Percentiles rank a stretch among this genome's conserved stretches.
These are phyloP conservation scores for Selaginella moellendorffii DNA, from an alignment of 75 land plant species.

Conservation along the genomic window DNA sequence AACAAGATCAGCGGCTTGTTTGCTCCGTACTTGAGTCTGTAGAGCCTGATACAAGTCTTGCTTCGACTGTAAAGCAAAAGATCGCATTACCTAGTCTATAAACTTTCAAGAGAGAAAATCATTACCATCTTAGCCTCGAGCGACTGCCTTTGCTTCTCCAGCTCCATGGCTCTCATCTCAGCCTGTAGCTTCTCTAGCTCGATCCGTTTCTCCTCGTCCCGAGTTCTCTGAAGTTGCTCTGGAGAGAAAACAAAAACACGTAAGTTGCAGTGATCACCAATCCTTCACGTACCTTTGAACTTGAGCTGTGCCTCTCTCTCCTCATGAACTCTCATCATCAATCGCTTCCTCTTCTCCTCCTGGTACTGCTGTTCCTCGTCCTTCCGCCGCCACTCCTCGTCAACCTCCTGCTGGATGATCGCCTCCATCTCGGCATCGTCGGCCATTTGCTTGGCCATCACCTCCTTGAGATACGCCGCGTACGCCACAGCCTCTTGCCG, in stretches of 20 bases:
- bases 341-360: slow-evolving; percentile 18
- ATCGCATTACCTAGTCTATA: neutral
- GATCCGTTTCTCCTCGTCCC: neutral
- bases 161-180: neutral
- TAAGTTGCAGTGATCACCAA: neutral
- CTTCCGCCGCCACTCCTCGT: slow-evolving; percentile 18
- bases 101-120: neutral
- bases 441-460: slow-evolving; percentile 15
- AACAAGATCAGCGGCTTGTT: slow-evolving; percentile 20
- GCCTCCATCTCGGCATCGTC: slow-evolving; percentile 22
- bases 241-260: no score
- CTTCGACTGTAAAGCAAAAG: slow-evolving; percentile 19
- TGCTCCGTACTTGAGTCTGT: slow-evolving; percentile 20
- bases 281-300: slow-evolving; percentile 13
- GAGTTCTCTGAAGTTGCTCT: neutral
- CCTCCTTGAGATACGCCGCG: slow-evolving; percentile 18
- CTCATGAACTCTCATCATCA: slow-evolving; percentile 20
- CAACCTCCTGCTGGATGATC: slow-evolving; percentile 19
- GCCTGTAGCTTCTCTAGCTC: neutral
- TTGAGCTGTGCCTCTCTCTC: slow-evolving; percentile 16
- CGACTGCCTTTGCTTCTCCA: neutral
- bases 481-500: slow-evolving; percentile 23
- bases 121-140: slow-evolving; percentile 12
- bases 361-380: slow-evolving; percentile 17
- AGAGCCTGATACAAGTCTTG: slow-evolving; percentile 18